Conservation (phyloP, 306 rosid genomes). For the Betula pendula region DNA sequence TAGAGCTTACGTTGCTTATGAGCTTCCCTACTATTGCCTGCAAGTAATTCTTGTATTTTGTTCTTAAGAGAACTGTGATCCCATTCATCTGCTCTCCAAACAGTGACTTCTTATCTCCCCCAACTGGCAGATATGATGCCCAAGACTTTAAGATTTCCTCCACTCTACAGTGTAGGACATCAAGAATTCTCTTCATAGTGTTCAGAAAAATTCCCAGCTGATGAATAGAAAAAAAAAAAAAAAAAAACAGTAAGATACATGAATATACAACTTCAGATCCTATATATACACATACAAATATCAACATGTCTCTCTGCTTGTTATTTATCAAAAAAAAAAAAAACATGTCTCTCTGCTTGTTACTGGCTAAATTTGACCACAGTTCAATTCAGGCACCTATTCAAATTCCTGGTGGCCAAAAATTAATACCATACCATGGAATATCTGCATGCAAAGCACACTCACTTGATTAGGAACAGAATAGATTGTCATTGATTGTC, state of each 20-base stretch:
- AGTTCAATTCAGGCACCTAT: conserved; percentile 7
- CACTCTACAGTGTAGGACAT: conserved; percentile 84
- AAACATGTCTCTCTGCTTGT: background rate
- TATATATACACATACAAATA: background rate
- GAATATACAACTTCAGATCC: conserved; percentile 3
- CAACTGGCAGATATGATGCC: conserved; percentile 77
- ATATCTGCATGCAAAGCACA: conserved; percentile 26
- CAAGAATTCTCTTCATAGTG: conserved; percentile 93
- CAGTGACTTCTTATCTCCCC: conserved; percentile 72
- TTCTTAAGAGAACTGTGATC: conserved; percentile 81
- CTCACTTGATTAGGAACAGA: conserved; percentile 81
- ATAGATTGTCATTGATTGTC: conserved; percentile 71
- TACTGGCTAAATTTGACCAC: conserved; percentile 1
- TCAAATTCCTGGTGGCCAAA: background rate
- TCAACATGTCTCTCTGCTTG: background rate
- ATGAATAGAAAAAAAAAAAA: conserved; percentile 14
- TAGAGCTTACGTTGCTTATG: conserved; percentile 70
- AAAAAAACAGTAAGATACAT: conserved; percentile 24
- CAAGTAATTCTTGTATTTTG: conserved; percentile 88
- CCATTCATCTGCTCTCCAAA: conserved; percentile 94
- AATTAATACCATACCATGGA: background rate
- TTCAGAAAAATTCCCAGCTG: conserved; percentile 90
- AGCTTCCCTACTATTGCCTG: conserved; percentile 94
- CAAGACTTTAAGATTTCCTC: conserved; percentile 90
- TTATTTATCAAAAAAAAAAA: too few relatives aligned